Evolutionary conservation across 108 stramenopile species (phyloP), one percentile per base, ranked within the genome.

Genomic region (Skeletonema costatum): DNA sequence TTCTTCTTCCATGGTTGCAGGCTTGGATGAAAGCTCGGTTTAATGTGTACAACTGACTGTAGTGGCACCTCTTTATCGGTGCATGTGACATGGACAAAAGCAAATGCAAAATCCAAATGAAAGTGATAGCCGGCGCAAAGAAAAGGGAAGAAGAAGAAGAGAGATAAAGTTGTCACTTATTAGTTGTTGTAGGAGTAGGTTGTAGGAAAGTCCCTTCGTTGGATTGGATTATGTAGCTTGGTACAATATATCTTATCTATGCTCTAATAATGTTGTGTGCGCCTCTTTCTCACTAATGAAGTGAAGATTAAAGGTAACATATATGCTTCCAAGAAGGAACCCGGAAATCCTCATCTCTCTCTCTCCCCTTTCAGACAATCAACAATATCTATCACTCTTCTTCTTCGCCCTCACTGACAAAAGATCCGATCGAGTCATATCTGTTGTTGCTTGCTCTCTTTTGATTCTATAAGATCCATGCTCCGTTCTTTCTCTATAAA

Each of bases 321-420:
- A 0, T 4, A 25, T 25, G 25, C 25, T 25, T 25, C 25, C 14
- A 48, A 14, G 16, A 2, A 48, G 13, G 46, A 48, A 48, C n/a
- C n/a, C n/a, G n/a, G n/a, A n/a, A n/a, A n/a, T 25, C 25, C 25
- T 0, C 25, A 25, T 25, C 25, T 25, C 25, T 25, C 25, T 25
- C 4, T 36, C 36, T 6, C 5, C 6, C 36, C 36, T 0, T 6
- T 6, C 36, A 36, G 4, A 36, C 1, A 58, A 44, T 63, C 75
- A 93, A 70, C 93, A 94, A 75, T 92, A 94, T 73, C 92, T 88
- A 78, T 95, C 93, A 60, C 87, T 87, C 59, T 89, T 95, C 70
- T 92, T 95, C 70, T 91, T 91, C 19, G 83, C 70, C 64, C 93
- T 68, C 74, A 90, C 66, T 63, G 68, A 53, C 65, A 95, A 74